Percentiles rank a stretch among this genome's conserved stretches.
phyloP scores from a whole-genome alignment of 2,329 filamentous ascomycete species.

The Pseudocercospora pini-densiflorae region DNA sequence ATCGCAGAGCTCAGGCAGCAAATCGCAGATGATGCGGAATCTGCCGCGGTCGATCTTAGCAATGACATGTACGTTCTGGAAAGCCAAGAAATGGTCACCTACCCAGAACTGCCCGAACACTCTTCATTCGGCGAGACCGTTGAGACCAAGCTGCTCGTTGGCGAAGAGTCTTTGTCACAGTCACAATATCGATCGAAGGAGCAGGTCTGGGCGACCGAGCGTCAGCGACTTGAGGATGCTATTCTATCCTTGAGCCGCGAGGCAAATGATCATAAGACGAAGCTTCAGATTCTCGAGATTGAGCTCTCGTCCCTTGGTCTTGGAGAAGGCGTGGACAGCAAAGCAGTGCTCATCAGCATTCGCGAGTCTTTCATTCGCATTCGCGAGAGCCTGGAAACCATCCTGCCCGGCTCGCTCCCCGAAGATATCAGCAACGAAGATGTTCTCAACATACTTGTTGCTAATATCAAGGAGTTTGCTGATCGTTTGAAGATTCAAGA shows the following conservation, averaged over 20 bases:
- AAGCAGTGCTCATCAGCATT: constrained; percentile 45
- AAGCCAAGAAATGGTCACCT: constrained; percentile 33
- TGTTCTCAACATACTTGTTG: constrained; percentile 45
- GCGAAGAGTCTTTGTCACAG: constrained; percentile 23
- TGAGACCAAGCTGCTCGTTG: constrained; percentile 14
- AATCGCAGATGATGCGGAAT: constrained; percentile 35
- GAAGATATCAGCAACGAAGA: constrained; percentile 45
- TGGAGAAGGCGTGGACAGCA: constrained; percentile 39
- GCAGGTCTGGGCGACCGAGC: constrained; percentile 24
- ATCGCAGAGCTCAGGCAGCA: constrained; percentile 28
- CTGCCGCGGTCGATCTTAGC: constrained; percentile 24
- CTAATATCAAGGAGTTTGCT: constrained; percentile 40
- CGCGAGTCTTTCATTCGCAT: constrained; percentile 48
- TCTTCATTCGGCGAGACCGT: constrained; percentile 14
- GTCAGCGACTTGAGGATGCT: constrained; percentile 44
- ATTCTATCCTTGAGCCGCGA: constrained; percentile 45
- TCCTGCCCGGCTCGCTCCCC: constrained; percentile 46
- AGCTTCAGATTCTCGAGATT: constrained; percentile 48
- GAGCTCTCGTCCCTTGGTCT: constrained; percentile 51
- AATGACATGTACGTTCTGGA: constrained; percentile 41
- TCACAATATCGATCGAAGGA: constrained; percentile 22
- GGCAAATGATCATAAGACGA: constrained; percentile 46
- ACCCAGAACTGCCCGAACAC: constrained; percentile 31
- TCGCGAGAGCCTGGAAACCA: constrained; percentile 46
- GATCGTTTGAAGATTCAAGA: constrained; percentile 43